These are phyloP conservation scores for Rhodamnia argentea DNA, from an alignment of 345 rosid genomes.

Conservation along the genomic window DNA sequence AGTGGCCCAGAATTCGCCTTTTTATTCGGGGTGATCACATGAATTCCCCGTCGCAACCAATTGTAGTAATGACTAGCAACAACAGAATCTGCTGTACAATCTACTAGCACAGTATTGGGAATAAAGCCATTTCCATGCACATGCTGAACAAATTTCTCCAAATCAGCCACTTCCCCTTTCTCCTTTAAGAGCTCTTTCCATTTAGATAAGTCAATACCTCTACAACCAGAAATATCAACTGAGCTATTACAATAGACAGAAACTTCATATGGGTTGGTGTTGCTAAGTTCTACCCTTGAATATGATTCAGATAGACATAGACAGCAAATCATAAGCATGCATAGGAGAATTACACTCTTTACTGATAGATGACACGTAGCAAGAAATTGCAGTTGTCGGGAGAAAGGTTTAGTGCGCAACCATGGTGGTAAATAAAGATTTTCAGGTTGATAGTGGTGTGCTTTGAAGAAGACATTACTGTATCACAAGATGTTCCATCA, in stretches of 20 bases:
- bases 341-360: background rate
- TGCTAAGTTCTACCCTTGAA: background rate
- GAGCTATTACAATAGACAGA: background rate
- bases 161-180: conserved; percentile 61
- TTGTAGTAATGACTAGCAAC: conserved; percentile 69
- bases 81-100: conserved; percentile 90
- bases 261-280: background rate
- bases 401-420: background rate
- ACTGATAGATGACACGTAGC: background rate
- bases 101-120: conserved; percentile 93
- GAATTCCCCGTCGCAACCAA: conserved; percentile 93
- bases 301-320: background rate
- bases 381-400: background rate
- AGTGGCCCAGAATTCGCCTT: conserved; percentile 99
- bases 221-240: conserved; percentile 15
- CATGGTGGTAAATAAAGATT: background rate
- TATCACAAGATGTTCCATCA: background rate
- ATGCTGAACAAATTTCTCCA: conserved; percentile 70
- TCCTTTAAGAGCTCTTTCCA: conserved; percentile 74
- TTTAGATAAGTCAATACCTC: conserved; percentile 72
- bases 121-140: conserved; percentile 87
- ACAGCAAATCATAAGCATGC: background rate
- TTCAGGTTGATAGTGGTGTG: background rate
- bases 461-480: background rate
- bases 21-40: conserved; percentile 94